Evolutionary conservation across 768 basidiomycete species (phyloP), one percentile per base, ranked within the genome.

Genomic region (Hortiboletus flavorubellus): DNA sequence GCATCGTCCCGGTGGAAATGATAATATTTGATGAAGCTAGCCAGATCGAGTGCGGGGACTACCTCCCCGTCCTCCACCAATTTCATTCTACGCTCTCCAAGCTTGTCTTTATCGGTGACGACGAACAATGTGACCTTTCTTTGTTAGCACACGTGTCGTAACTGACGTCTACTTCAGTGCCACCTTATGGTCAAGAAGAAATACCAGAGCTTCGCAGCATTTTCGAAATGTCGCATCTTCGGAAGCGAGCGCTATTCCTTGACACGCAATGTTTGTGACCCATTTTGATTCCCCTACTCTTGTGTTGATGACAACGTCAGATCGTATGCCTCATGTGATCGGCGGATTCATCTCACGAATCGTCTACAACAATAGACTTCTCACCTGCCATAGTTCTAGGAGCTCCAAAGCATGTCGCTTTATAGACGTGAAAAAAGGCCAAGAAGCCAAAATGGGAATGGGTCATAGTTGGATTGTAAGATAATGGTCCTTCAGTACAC

Each of bases 271-370:
- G 91, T 90, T 66, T 64, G 81, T 67, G 39, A 30, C 33, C 11
- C 3, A 29, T 23, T 15, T 12, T 16, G 31, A 37, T 31, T 47
- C 39, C 14, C 9, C 41, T 8, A 11, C 8, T 26, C 37, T 48
- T 35, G 37, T 12, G 16, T 14, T 62, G 40, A 56, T 38, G 34
- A 51, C 37, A 51, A 0, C 16, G 42, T 47, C 23, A 93, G 91
- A 93, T 61, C 85, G 91, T 5, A 90, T 93, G 88, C 91, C 91
- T 38, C 80, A 82, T 57, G 77, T 86, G 54, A 83, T 91, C 70
- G 87, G 89, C 38, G 62, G 68, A 4, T 83, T 91, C 44, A 87
- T 93, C 26, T 93, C 90, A 8, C 62, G 72, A 46, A 70, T 74
- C 10, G 76, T 93, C 15, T 93, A 93, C 26, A 65, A 70, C 6